Evolutionary conservation across 805 yeast genomes (phyloP), one percentile per base, ranked within the genome.

Genomic region (Pichia membranifaciens): DNA sequence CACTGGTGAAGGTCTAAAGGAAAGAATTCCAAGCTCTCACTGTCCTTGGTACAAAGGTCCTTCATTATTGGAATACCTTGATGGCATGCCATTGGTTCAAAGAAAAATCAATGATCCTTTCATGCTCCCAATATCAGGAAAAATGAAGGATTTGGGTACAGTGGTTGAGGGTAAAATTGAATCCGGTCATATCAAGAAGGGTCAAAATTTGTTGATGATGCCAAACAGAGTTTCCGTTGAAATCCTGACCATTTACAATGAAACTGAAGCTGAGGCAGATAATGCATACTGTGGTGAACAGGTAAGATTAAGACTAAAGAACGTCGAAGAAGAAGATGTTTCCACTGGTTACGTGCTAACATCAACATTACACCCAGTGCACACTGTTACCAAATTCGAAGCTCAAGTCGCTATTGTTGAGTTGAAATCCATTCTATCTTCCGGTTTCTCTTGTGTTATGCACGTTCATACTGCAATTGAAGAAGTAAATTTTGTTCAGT

Each of bases 381-480:
- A 86, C 63, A 87, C 95, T 28, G 95, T 87, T 39, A 84, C 95
- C 21, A 79, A 76, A 57, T 93, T 93, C 64, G 96, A 88, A 71
- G 98, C 98, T 5, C 96, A 91, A 69, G 79, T 93, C 54, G 98
- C 97, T 47, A 87, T 93, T 69, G 96, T 93, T 50, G 99, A 93
- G 72, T 80, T 93, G 68, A 89, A 87, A 71, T 85, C 96, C 17
- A 93, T 93, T 62, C 74, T 93, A 62, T 87, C 99, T 4, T 82
- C 95, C 44, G 99, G 99, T 48, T 93, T 82, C 74, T 82, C 96
- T 13, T 93, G 98, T 78, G 97, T 93, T 47, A 91, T 93, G 96
- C 99, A 93, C 64, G 84, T 93, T 58, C 99, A 93, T 73, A 88
- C 98, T 43, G 98, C 98, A 47, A 89, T 91, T 58, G 98, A 93